Conservation (phyloP, 2,329 filamentous ascomycete species). For the Ascochyta lentis region DNA sequence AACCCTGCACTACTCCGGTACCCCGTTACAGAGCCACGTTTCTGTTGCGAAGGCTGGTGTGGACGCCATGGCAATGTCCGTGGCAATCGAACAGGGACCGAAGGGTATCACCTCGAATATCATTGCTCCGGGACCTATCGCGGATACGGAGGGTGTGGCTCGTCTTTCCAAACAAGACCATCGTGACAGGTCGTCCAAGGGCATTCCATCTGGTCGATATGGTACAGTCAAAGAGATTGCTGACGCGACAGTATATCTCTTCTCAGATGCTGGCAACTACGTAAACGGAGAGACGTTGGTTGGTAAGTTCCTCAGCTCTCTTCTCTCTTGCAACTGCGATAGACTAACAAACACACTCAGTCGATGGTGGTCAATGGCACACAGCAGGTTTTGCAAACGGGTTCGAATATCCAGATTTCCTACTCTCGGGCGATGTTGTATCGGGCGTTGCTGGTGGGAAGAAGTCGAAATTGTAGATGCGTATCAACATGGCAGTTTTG, state of each 20-base stretch:
- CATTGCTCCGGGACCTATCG: constrained; percentile 86
- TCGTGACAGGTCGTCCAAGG: constrained; percentile 38
- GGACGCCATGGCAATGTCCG: constrained; percentile 79
- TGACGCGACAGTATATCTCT: constrained; percentile 88
- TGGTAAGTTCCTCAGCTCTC: constrained; percentile 58
- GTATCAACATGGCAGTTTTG: not conserved
- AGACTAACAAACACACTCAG: constrained; percentile 39
- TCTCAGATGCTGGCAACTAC: constrained; percentile 84
- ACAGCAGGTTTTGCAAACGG: constrained; percentile 46
- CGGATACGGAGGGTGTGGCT: constrained; percentile 72
- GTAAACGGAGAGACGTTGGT: constrained; percentile 84
- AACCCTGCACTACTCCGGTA: constrained; percentile 87
- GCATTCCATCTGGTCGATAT: constrained; percentile 75
- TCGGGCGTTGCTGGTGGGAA: constrained; percentile 65
- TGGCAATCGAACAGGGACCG: constrained; percentile 89
- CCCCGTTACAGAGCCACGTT: constrained; percentile 88
- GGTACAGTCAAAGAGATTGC: constrained; percentile 87
- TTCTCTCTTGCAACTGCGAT: not conserved
- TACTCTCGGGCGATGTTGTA: constrained; percentile 61
- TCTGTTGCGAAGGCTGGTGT: constrained; percentile 89
- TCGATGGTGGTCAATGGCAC: constrained; percentile 62
- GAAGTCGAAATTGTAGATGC: constrained; percentile 60
- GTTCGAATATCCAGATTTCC: constrained; percentile 64
- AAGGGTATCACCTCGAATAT: constrained; percentile 86
- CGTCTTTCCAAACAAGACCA: constrained; percentile 48